Conservation (phyloP, 768 basidiomycete genomes). For the Naganishia vishniacii region DNA sequence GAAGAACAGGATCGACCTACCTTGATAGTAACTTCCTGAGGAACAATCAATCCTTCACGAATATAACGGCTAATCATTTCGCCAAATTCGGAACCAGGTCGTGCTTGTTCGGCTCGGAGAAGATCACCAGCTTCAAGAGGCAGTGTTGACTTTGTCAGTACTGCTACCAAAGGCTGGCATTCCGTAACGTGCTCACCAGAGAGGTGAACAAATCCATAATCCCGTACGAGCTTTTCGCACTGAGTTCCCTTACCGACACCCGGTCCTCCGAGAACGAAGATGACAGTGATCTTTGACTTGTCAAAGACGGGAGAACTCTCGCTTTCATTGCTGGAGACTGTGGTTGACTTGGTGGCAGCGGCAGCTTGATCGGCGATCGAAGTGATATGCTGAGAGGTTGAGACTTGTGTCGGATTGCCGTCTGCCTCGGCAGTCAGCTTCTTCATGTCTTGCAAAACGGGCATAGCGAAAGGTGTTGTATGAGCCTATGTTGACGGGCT, state of each 20-base stretch:
- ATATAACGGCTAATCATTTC: slow-evolving; percentile 81
- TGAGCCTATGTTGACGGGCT: too few relatives aligned
- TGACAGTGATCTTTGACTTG: slow-evolving; percentile 67
- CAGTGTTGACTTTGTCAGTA: not conserved
- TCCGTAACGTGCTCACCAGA: slow-evolving; percentile 60
- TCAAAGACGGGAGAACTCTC: slow-evolving; percentile 57
- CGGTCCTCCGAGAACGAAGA: slow-evolving; percentile 94
- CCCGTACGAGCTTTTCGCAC: slow-evolving; percentile 72
- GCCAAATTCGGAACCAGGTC: slow-evolving; percentile 76
- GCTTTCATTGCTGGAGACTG: not conserved
- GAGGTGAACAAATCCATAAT: slow-evolving; percentile 84
- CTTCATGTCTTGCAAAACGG: slow-evolving; percentile 14
- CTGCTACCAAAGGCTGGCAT: not conserved
- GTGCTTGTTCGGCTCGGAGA: slow-evolving; percentile 84
- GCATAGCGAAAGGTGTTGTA: not conserved
- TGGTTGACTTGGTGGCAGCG: slow-evolving; percentile 15
- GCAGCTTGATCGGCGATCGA: slow-evolving; percentile 14
- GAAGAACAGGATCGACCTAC: slow-evolving; percentile 29
- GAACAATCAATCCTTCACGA: slow-evolving; percentile 85
- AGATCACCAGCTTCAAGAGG: slow-evolving; percentile 78
- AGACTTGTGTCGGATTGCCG: slow-evolving; percentile 13
- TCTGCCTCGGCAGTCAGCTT: not conserved
- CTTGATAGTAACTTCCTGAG: slow-evolving; percentile 90
- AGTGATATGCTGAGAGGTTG: slow-evolving; percentile 8
- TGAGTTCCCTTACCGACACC: slow-evolving; percentile 98